These are phyloP conservation scores for Ceratocystiopsis sp. DNA, from an alignment of 2,329 filamentous ascomycete species.

Conservation along the genomic window DNA sequence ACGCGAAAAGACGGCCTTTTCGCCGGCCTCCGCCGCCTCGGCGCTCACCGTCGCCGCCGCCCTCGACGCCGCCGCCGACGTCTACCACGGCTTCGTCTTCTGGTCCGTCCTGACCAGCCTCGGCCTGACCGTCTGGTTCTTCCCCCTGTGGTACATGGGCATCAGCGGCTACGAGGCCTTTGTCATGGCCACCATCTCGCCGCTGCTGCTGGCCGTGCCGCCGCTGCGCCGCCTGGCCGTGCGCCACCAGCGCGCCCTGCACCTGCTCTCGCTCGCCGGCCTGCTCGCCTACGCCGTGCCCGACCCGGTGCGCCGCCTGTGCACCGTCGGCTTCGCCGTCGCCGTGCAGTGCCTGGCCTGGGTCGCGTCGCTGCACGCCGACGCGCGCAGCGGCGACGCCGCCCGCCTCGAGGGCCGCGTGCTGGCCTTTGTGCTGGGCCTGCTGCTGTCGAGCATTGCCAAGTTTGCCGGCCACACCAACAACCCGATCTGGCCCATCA, in stretches of 20 bases:
- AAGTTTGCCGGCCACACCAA: conserved; percentile 93
- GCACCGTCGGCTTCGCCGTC: conserved; percentile 65
- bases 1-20: no score
- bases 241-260: conserved; percentile 51
- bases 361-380: conserved; percentile 65
- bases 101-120: conserved; percentile 90
- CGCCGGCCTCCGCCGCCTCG: conserved; percentile 51
- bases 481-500: conserved; percentile 91
- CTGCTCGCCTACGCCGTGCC: conserved; percentile 64
- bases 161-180: conserved; percentile 90
- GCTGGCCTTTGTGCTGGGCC: conserved; percentile 61
- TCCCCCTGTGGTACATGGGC: conserved; percentile 97
- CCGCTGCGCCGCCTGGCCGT: conserved; percentile 50
- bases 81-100: conserved; percentile 91
- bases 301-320: conserved; percentile 58
- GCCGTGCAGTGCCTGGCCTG: conserved; percentile 68
- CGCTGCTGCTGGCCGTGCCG: conserved; percentile 57
- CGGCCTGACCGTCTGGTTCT: conserved; percentile 87
- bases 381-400: conserved; percentile 45
- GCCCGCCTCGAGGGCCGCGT: conserved; percentile 62
- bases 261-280: conserved; percentile 58
- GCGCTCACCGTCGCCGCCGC: conserved; percentile 58
- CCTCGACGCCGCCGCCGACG: conserved; percentile 68
- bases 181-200: conserved; percentile 70
- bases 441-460: conserved; percentile 70